Evolutionary conservation across 495 filamentous ascomycete species (phyloP), one percentile per base, ranked within the genome.

Genomic region (Aspergillus campestris): DNA sequence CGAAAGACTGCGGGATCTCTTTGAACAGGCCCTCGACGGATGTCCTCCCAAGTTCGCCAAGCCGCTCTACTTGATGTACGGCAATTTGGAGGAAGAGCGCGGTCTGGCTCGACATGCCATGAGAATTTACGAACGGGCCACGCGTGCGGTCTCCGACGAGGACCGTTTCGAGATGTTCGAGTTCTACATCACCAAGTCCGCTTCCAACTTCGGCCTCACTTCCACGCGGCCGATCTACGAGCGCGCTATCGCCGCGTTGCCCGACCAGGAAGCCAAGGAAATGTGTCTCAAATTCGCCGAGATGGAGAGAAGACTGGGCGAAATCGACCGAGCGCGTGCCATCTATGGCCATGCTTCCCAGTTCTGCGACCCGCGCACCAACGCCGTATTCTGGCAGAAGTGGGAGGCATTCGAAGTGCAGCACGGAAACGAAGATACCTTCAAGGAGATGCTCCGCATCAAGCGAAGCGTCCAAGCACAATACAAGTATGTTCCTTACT

Each of bases 251-350:
- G 82, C 84, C 5, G 84, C 89, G 18, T 72, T 99, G 27, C 92
- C 94, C 0, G 94, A 99, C 62, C 83, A 80, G 55, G 92, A 97
- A 68, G 92, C 92, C 5, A 84, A 86, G 57, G 87, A 94, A 52
- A 99, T 97, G 94, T 97, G 94, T 66, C 80, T 97, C 57, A 97
- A 96, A 60, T 99, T 96, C 51, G 94, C 92, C 7, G 92, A 99
- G 61, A 97, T 97, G 94, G 92, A 99, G 73, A 79, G 94, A 54
- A 65, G 92, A 13, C 80, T 99, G 0, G 92, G 92, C 43, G 92
- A 99, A 64, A 95, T 99, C 58, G 92, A 99, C 61, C 82, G 94
- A 34, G 91, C 92, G 6, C 75, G 92, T 53, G 89, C 89, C 6
- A 95, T 99, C 48, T 99, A 91, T 56, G 92, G 88, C 8, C 92